A percentile compares a stretch with the other conserved stretches of the same genome.
phyloP scores from a whole-genome alignment of 2,329 filamentous ascomycete species.

The Chaetomium strumarium region DNA sequence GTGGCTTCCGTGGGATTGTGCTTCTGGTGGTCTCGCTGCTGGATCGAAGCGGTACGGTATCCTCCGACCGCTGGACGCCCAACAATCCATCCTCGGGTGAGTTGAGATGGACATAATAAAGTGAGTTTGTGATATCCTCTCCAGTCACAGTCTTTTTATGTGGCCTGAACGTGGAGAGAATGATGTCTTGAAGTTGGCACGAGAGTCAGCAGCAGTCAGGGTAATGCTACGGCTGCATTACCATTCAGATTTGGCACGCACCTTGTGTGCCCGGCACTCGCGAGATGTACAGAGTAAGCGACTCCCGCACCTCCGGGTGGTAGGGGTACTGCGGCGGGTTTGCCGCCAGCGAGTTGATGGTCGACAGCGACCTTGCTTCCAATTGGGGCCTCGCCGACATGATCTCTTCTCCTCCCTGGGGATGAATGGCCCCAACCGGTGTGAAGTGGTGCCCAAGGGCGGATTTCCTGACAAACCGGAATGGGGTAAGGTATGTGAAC shows the following conservation, averaged over 20 bases:
- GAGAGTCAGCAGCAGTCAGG: slow-evolving; percentile 12
- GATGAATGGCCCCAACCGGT: not conserved
- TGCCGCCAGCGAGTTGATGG: slow-evolving; percentile 72
- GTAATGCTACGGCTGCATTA: not conserved
- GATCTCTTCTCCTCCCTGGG: not conserved
- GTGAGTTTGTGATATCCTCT: slow-evolving; percentile 76
- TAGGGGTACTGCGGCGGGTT: slow-evolving; percentile 83
- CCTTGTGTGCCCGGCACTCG: slow-evolving; percentile 87
- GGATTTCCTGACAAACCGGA: not conserved
- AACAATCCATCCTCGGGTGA: slow-evolving; percentile 50
- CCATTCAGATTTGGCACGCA: slow-evolving; percentile 34
- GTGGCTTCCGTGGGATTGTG: slow-evolving; percentile 47
- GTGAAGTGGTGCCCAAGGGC: not conserved
- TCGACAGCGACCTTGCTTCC: slow-evolving; percentile 77
- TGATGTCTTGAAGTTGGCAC: no score
- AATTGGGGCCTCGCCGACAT: slow-evolving; percentile 35
- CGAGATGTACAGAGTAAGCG: slow-evolving; percentile 83
- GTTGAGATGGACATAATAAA: slow-evolving; percentile 87
- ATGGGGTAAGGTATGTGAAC: no score
- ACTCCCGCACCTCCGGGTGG: slow-evolving; percentile 65
- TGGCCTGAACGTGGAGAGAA: slow-evolving; percentile 86
- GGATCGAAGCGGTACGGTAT: slow-evolving; percentile 32
- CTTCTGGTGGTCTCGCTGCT: slow-evolving; percentile 40
- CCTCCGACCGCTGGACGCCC: slow-evolving; percentile 26
- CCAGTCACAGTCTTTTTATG: slow-evolving; percentile 81